Conservation (phyloP, 495 filamentous ascomycete species). For the Opeltia flavorubescens region DNA sequence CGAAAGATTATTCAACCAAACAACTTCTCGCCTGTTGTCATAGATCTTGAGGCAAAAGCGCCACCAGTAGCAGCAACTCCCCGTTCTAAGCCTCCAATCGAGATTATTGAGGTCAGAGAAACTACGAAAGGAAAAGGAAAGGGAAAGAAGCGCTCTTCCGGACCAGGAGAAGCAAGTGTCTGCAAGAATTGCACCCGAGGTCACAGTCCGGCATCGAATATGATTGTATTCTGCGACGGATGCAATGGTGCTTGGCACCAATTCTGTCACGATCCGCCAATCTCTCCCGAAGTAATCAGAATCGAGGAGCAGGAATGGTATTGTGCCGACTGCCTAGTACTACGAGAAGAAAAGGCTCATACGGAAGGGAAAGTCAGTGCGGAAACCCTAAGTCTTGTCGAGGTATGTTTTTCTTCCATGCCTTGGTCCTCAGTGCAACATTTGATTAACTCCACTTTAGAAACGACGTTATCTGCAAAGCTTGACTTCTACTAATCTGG, state of each 20-base stretch:
- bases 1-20: slow-evolving; percentile 64
- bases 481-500: slow-evolving; percentile 26
- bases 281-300: slow-evolving; percentile 53
- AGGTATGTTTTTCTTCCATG: slow-evolving; percentile 19
- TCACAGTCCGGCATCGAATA: slow-evolving; percentile 59
- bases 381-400: slow-evolving; percentile 26
- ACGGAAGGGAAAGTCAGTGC: slow-evolving; percentile 24
- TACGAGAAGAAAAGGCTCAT: slow-evolving; percentile 17
- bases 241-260: slow-evolving; percentile 88
- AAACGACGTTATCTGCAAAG: slow-evolving; percentile 35
- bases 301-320: slow-evolving; percentile 62
- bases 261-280: slow-evolving; percentile 73
- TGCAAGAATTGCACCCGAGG: slow-evolving; percentile 73
- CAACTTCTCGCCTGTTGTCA: slow-evolving; percentile 36
- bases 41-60: slow-evolving; percentile 17
- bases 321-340: slow-evolving; percentile 52
- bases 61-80: slow-evolving; percentile 28
- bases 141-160: slow-evolving; percentile 29
- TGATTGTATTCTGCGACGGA: slow-evolving; percentile 89
- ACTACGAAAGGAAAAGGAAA: slow-evolving; percentile 13
- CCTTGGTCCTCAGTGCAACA: neutral
- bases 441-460: slow-evolving; percentile 14
- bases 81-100: slow-evolving; percentile 16
- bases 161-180: slow-evolving; percentile 27
- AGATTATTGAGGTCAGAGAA: slow-evolving; percentile 18